phyloP scores from a whole-genome alignment of 345 rosid species.

The Noccaea caerulescens region DNA sequence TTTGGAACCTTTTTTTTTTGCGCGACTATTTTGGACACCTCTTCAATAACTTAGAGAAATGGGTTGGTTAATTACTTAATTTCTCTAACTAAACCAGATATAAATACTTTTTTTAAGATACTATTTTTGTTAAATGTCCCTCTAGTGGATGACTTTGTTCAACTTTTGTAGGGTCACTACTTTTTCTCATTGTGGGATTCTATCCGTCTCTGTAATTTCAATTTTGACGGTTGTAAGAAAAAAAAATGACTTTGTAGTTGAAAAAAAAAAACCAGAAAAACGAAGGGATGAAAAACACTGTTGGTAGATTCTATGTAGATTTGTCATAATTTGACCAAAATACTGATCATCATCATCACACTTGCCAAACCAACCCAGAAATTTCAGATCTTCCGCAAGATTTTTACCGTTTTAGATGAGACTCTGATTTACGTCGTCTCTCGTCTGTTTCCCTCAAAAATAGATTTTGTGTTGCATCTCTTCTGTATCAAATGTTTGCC shows the following conservation, averaged over 20 bases:
- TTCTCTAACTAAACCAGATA: constrained; percentile 1
- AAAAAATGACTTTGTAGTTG: background rate
- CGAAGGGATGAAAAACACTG: constrained; percentile 25
- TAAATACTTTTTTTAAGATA: background rate
- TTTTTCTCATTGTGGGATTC: constrained; percentile 17
- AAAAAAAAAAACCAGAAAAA: background rate
- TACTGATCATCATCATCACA: constrained; percentile 20
- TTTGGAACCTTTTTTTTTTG: background rate
- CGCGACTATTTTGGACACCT: constrained; percentile 4
- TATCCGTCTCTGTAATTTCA: constrained; percentile 1
- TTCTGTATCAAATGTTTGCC: constrained; percentile 42
- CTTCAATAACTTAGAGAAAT: background rate
- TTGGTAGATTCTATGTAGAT: constrained; percentile 9
- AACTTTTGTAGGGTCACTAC: constrained; percentile 27
- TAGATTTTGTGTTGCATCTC: constrained; percentile 16
- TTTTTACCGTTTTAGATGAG: background rate
- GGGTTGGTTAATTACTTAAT: no score
- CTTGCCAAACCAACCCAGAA: constrained; percentile 30
- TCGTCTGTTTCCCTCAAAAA: background rate
- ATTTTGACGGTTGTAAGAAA: constrained; percentile 19
- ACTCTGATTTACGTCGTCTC: constrained; percentile 23
- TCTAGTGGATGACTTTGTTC: background rate
- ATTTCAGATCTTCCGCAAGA: constrained; percentile 3
- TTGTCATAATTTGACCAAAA: constrained; percentile 5
- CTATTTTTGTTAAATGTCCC: constrained; percentile 19